Evolutionary conservation across 768 basidiomycete genomes (phyloP), one percentile per base, ranked within the genome.

Genomic region (Boletus fagicola): DNA sequence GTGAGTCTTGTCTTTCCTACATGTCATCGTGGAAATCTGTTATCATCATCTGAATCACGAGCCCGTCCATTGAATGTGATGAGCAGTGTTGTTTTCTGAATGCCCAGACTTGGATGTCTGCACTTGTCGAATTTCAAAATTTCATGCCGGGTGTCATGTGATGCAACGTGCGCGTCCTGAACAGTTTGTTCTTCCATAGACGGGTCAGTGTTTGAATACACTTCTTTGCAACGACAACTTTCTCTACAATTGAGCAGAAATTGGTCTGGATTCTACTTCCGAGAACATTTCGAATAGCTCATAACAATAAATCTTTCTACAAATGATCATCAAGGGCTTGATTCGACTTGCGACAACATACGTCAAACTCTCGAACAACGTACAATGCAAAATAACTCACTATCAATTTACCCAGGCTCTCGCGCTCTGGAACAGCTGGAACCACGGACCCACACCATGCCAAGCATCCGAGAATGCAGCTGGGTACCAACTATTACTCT

Each of bases 401-500:
- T 20, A 7, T 65, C 52, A 71, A 40, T 63, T 62, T 57, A 74
- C 54, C 90, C 91, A 92, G 64, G 74, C 76, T 61, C 93, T 79
- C 11, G 92, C 95, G 68, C 86, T 97, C 74, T 93, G 91, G 84
- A 98, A 98, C 64, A 98, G 70, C 69, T 81, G 85, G 75, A 97
- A 94, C 97, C 97, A 99, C 2, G 97, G 97, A 4, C 95, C 94
- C 30, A 79, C 76, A 12, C 89, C 86, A 35, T 81, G 76, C 92
- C 92, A 94, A 22, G 74, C 65, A 28, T 80, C 76, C 36, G 71
- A 72, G 60, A 88, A 71, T 30, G 77, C 74, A 7, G 77, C 63
- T 2, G 94, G 89, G 73, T 88, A 92, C 95, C 95, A 99, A 65
- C 93, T 95, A 68, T 95, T 97, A 65, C 87, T 89, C 66, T 90